Conservation (phyloP, 176 grass and related monocot species). For the Stipa capillata region DNA sequence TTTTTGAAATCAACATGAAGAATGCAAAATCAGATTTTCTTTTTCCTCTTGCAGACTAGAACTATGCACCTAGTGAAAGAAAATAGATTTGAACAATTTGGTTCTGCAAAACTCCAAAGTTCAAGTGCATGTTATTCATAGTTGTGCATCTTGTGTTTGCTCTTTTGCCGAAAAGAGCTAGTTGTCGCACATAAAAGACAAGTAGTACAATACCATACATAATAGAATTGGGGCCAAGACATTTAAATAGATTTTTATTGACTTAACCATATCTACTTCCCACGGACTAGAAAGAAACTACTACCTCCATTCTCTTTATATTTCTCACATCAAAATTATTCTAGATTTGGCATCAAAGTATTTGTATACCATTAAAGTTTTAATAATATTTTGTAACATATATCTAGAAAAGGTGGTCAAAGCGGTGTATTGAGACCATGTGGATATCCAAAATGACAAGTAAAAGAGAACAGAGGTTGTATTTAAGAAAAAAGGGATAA, state of each 20-base stretch:
- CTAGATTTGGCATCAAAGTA: background rate
- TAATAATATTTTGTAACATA: background rate
- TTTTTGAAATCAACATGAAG: background rate
- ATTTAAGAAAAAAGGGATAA: too few species aligned
- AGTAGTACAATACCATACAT: too few species aligned
- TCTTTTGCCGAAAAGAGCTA: background rate
- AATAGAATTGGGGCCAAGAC: too few species aligned
- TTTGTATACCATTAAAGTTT: background rate
- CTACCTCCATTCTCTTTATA: background rate
- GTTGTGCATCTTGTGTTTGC: background rate
- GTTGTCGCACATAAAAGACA: too few species aligned
- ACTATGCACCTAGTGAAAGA: background rate
- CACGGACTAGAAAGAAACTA: background rate
- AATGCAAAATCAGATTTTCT: background rate
- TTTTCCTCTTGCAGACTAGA: background rate
- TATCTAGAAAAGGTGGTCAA: too few species aligned
- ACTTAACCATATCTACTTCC: background rate
- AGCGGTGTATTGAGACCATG: too few species aligned
- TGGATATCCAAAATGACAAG: too few species aligned
- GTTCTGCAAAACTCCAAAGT: background rate
- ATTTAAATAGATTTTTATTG: too few species aligned
- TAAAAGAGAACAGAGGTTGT: too few species aligned
- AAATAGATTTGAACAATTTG: background rate
- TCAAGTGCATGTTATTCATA: background rate
- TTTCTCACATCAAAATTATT: background rate